These are phyloP conservation scores for Leishmania guyanensis DNA, from an alignment of 208 protist genomes.

Conservation along the genomic window DNA sequence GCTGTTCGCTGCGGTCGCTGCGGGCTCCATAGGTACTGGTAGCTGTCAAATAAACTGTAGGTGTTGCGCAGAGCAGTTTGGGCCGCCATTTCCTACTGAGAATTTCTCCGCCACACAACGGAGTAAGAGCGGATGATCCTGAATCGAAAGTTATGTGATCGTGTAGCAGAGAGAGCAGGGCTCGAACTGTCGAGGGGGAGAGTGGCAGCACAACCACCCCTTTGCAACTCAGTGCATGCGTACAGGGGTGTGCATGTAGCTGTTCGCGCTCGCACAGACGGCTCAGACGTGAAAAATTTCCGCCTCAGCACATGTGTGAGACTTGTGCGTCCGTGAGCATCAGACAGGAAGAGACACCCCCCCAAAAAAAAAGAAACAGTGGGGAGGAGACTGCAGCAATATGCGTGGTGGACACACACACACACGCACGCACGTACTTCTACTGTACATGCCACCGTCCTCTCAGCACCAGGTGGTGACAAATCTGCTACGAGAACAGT, in stretches of 20 bases:
- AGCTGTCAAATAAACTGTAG: constrained; percentile 48
- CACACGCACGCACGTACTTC: background rate
- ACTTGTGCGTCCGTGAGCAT: background rate
- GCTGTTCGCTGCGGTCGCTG: constrained; percentile 37
- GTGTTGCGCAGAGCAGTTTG: background rate
- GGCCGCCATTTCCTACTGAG: background rate
- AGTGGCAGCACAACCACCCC: background rate
- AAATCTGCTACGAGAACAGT: background rate
- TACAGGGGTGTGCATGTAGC: background rate
- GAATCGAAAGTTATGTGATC: no score
- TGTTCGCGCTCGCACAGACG: background rate
- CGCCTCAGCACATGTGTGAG: background rate
- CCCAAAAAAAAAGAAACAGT: background rate
- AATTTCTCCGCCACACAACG: background rate
- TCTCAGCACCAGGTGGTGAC: background rate
- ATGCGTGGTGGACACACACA: background rate
- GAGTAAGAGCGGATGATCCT: background rate
- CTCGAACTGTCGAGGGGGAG: background rate
- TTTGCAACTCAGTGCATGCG: background rate
- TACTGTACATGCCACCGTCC: background rate
- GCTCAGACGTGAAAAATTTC: background rate
- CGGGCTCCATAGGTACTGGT: constrained; percentile 63
- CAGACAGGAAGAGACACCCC: no score
- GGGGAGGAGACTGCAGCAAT: background rate
- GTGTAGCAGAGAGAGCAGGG: background rate